Conservation (phyloP, 148 eudicot species). For the Polygonum aviculare region DNA sequence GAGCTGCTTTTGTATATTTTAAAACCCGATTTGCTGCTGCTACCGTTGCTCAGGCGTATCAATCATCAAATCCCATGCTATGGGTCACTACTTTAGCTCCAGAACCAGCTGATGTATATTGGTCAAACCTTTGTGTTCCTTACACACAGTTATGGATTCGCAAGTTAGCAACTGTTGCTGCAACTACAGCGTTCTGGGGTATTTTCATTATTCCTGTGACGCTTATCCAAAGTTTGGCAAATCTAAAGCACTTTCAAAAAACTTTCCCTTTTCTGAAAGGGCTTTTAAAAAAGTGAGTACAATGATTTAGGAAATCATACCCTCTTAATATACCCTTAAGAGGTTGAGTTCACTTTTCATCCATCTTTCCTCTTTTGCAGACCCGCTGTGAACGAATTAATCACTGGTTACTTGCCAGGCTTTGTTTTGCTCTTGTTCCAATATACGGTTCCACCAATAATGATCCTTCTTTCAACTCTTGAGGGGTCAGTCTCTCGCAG, state of each 20-base stretch:
- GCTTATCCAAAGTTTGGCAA: conserved; percentile 69
- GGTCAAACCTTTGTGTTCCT: conserved; percentile 83
- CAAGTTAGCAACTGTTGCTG: conserved; percentile 49
- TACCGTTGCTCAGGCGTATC: conserved; percentile 62
- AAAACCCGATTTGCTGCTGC: conserved; percentile 85
- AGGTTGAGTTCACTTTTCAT: background rate
- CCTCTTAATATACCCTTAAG: background rate
- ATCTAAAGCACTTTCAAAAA: conserved; percentile 42
- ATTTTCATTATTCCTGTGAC: conserved; percentile 68
- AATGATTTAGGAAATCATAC: no score
- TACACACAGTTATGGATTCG: conserved; percentile 81
- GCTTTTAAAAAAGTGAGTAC: conserved; percentile 38
- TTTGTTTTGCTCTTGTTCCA: conserved; percentile 63
- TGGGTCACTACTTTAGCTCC: conserved; percentile 90
- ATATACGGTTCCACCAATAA: conserved; percentile 62
- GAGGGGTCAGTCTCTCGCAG: conserved; percentile 94
- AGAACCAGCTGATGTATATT: conserved; percentile 73
- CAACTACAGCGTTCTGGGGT: conserved; percentile 49
- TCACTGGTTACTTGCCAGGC: conserved; percentile 92
- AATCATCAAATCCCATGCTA: conserved; percentile 70
- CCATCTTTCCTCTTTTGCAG: conserved; percentile 26
- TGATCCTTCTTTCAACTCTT: conserved; percentile 74
- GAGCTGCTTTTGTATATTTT: conserved; percentile 83
- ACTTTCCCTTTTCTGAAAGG: conserved; percentile 51
- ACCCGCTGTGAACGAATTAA: conserved; percentile 35